Conservation (phyloP, 31 red algal species). For the Asparagopsis taxiformis region DNA sequence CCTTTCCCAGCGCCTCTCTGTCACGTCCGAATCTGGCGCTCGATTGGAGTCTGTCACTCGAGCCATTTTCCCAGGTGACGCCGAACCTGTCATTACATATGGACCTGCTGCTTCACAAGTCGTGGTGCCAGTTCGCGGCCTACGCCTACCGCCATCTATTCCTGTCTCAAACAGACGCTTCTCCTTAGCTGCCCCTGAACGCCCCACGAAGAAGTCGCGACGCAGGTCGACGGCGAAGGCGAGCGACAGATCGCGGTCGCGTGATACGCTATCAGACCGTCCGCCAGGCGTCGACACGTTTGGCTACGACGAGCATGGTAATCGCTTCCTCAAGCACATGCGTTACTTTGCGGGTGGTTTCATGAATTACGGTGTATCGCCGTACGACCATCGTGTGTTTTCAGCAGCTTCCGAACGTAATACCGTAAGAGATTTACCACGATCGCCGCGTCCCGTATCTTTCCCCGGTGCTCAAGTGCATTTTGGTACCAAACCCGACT, state of each 20-base stretch:
- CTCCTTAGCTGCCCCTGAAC: background rate
- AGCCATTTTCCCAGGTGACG: conserved; percentile 27
- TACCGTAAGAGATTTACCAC: conserved; percentile 46
- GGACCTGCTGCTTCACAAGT: conserved; percentile 7
- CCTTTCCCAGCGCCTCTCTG: conserved; percentile 25
- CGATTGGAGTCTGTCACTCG: conserved; percentile 34
- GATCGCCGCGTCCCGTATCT: conserved; percentile 27
- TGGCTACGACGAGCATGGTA: conserved; percentile 75
- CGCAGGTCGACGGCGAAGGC: too few relatives aligned
- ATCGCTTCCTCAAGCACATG: conserved; percentile 72
- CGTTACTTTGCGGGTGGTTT: conserved; percentile 87
- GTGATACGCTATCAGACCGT: too few relatives aligned
- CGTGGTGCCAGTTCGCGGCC: conserved; percentile 31
- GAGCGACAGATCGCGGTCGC: too few relatives aligned
- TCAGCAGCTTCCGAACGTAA: conserved; percentile 69
- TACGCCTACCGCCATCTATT: conserved; percentile 24
- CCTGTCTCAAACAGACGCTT: conserved; percentile 1
- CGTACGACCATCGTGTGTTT: conserved; percentile 93
- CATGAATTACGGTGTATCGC: conserved; percentile 74
- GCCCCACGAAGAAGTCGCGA: conserved; percentile 2
- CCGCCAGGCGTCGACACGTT: conserved; percentile 53
- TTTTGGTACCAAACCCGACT: conserved; percentile 8
- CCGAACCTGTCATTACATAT: conserved; percentile 36
- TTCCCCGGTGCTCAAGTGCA: conserved; percentile 27
- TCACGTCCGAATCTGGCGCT: conserved; percentile 15